Evolutionary conservation across 225 moss, liverwort and hornwort species (phyloP), one percentile per base, ranked within the genome.

Genomic region (Marchantia paleacea): DNA sequence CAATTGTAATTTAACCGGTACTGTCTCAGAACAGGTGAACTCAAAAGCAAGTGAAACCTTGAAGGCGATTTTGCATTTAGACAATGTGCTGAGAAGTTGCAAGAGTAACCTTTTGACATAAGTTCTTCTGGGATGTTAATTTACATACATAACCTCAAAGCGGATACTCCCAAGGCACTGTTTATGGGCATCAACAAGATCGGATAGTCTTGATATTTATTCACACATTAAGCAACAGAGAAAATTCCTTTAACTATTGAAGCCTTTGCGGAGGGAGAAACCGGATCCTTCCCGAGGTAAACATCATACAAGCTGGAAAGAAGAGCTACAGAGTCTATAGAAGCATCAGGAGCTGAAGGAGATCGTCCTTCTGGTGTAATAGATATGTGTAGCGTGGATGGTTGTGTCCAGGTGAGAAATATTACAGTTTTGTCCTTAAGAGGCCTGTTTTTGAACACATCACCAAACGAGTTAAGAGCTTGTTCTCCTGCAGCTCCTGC

Each of bases 231-330:
- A 4, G 57, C 7, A 13, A 67, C 52, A 55, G 52, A 67, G 9
- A 79, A 73, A 73, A 92, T 83, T 0, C 81, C 89, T 58, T 60
- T 86, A 28, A 85, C 92, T 51, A 96, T 78, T 22, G 90, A 75
- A 12, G 80, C 66, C 76, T 82, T 91, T 0, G 87, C 79, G 75
- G 85, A 82, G 26, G 88, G 85, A 61, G 94, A 92, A 68, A 94
- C 87, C 1, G 91, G 78, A 28, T 86, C 80, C 50, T 85, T 77
- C 49, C 91, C 95, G 63, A 92, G 76, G 74, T 85, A 96, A 8
- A 91, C 87, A 75, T 94, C 92, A 71, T 88, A 96, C 60, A 94
- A 62, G 69, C 84, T 83, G 71, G 85, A 83, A 52, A 90, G 82
- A 16, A 94, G 81, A 48, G 57, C 76, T 65, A 39, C 69, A 66